Base-by-base conservation (phyloP, 163 green algal genomes). In the Scenedesmus sp. region DNA sequence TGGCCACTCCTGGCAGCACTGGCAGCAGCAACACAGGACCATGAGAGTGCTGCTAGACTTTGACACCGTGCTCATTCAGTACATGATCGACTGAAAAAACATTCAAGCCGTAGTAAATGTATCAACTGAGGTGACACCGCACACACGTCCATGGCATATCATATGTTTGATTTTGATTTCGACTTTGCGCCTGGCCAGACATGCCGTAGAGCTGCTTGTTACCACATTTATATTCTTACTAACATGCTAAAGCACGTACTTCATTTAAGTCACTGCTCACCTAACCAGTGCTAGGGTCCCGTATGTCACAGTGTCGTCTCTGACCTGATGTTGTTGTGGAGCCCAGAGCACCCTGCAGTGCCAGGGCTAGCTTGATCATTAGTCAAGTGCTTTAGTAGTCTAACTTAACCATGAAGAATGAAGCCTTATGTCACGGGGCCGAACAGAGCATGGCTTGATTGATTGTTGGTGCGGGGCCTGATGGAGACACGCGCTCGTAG, bases 401-500 rank as follows among this genome's bases (percentile, higher is more conserved):
- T 40, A 76, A 40, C 40, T 20, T 22, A 2, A 76, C 30, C 6
- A 40, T 76, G 65, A 76, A 76, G 65, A 40, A 76, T 76, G 65
- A 30, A 40, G 37, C 30, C 65, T 37, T 76, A 30, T 40, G 40
- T 30, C 40, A 30, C 30, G 24, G 65, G 65, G 65, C 65, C 65
- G 65, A 40, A 76, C 65, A 76, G 65, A 76, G 18, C 30, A 76
- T 76, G 65, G 65, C 65, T 40, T 76, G 65, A 76, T 40, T 40
- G 65, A 76, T 76, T 76, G 65, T 76, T 76, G 65, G 65, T 76
- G 65, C 65, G 65, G 65, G 65, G 65, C 35, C 33, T 33, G n/a
- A 87, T 87, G 82, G 82, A 87, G 70, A 87, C 82, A 78, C 51
- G 82, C 51, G 51, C 51, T 56, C 40, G 82, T 35, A 87, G 82